Evolutionary conservation across 306 rosid species (phyloP).

Genomic region (Aeschynomene evenia): DNA sequence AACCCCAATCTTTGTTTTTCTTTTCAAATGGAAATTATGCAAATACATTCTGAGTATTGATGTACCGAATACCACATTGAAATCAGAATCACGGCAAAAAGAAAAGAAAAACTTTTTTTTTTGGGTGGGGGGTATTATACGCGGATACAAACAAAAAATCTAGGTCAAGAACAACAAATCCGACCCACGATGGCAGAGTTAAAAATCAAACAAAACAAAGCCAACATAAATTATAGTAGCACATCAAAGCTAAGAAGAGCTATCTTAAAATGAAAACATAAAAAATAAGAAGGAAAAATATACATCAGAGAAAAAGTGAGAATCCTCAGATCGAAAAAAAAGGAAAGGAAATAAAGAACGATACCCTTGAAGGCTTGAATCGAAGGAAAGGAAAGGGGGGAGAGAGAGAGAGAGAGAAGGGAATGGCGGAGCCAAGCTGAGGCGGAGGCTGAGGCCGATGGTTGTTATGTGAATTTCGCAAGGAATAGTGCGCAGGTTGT

Average conservation of each 20-base stretch:
- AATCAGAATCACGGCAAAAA: background rate
- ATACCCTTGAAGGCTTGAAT: background rate
- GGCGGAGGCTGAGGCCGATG: background rate
- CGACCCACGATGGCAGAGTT: background rate
- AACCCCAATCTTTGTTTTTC: background rate
- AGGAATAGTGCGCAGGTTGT: background rate
- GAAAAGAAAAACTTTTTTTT: background rate
- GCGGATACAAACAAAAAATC: background rate
- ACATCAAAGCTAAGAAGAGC: background rate
- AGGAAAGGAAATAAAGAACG: background rate
- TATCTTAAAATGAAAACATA: no score
- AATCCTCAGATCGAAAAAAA: slow-evolving; percentile 19
- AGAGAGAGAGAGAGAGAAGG: background rate
- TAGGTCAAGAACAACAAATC: slow-evolving; percentile 2
- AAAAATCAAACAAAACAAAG: background rate
- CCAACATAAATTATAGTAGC: background rate
- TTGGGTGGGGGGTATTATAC: background rate
- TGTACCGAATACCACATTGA: background rate
- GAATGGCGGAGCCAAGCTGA: no score
- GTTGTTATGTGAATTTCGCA: background rate
- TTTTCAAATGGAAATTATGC: background rate
- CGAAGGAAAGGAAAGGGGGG: background rate
- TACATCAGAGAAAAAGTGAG: background rate
- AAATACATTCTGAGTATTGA: background rate
- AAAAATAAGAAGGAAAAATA: background rate